Evolutionary conservation across 2,329 filamentous ascomycete genomes (phyloP).

Genomic region (Phyllosticta citrichinensis): DNA sequence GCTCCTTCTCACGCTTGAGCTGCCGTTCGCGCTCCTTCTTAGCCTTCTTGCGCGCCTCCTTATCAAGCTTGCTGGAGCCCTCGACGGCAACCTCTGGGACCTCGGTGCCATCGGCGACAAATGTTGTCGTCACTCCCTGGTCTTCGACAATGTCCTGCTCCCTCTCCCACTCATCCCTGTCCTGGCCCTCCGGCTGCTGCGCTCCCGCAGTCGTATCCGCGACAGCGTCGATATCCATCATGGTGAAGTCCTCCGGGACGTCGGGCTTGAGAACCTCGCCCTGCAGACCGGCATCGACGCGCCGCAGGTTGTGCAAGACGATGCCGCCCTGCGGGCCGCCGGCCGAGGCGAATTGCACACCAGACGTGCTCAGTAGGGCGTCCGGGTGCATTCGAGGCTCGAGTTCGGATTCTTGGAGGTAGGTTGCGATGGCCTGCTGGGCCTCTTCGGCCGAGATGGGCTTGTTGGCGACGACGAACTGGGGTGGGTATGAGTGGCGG

Average conservation of each 20-base stretch:
- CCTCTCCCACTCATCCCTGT: conserved; percentile 2
- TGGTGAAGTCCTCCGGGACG: conserved; percentile 14
- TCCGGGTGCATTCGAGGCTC: conserved; percentile 41
- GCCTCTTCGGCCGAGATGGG: conserved; percentile 26
- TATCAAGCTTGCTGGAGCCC: conserved; percentile 7
- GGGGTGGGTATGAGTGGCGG: conserved; percentile 24
- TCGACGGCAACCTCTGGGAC: conserved; percentile 20
- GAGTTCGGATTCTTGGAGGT: conserved; percentile 29
- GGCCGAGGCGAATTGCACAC: conserved; percentile 32
- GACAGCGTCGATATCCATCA: conserved; percentile 11
- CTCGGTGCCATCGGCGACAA: conserved; percentile 24
- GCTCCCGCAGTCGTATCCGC: conserved; percentile 10
- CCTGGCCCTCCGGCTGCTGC: conserved; percentile 13
- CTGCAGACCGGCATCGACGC: conserved; percentile 42
- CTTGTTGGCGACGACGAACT: conserved; percentile 21
- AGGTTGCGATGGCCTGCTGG: conserved; percentile 27
- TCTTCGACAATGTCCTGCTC: conserved; percentile 34
- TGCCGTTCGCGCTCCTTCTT: conserved; percentile 46
- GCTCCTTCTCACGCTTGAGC: conserved; percentile 29
- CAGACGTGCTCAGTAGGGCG: conserved; percentile 32
- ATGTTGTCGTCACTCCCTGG: conserved; percentile 23
- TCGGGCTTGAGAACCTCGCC: conserved; percentile 42
- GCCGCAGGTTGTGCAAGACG: conserved; percentile 43
- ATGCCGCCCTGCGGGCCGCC: conserved; percentile 37
- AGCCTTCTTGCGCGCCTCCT: conserved; percentile 37